Percentiles rank a stretch among this genome's conserved stretches.
phyloP scores from a whole-genome alignment of 768 basidiomycete genomes.

The Phallus indusiatus region DNA sequence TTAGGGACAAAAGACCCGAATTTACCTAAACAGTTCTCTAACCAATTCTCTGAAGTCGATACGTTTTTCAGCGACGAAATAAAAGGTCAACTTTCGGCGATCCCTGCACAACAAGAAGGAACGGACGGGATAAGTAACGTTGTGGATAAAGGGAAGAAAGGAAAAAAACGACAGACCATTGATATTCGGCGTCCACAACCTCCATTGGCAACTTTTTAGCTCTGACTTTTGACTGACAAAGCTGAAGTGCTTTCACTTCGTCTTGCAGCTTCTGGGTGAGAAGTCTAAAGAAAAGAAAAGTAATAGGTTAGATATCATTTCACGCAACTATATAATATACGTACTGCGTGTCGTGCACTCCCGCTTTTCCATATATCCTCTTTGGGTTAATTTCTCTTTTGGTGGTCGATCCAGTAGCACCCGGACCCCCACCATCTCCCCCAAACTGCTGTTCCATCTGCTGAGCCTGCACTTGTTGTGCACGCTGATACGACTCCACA shows the following conservation, averaged over 20 bases:
- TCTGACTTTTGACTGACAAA: slow-evolving; percentile 86
- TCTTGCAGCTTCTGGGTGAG: slow-evolving; percentile 80
- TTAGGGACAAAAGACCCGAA: not conserved
- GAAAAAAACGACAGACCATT: slow-evolving; percentile 55
- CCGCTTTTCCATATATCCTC: slow-evolving; percentile 88
- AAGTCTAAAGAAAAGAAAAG: slow-evolving; percentile 33
- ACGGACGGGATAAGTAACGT: not conserved
- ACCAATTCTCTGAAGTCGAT: slow-evolving; percentile 97
- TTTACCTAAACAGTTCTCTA: slow-evolving; percentile 83
- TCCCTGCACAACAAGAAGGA: slow-evolving; percentile 47
- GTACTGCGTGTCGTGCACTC: slow-evolving; percentile 71
- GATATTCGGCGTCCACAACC: slow-evolving; percentile 97
- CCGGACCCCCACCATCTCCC: slow-evolving; percentile 23
- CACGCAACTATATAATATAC: slow-evolving; percentile 20
- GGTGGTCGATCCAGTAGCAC: slow-evolving; percentile 22
- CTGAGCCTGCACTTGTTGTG: slow-evolving; percentile 52
- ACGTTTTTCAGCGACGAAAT: slow-evolving; percentile 91
- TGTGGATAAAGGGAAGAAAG: not conserved
- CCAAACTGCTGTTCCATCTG: slow-evolving; percentile 23
- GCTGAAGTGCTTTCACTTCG: slow-evolving; percentile 82
- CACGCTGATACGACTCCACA: slow-evolving; percentile 83
- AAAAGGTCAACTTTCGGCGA: slow-evolving; percentile 95
- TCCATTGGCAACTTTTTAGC: slow-evolving; percentile 98
- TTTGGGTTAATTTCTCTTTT: slow-evolving; percentile 97
- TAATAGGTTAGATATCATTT: slow-evolving; percentile 5